phyloP scores from a whole-genome alignment of 495 filamentous ascomycete species.

The Chaetomium cochliodes region DNA sequence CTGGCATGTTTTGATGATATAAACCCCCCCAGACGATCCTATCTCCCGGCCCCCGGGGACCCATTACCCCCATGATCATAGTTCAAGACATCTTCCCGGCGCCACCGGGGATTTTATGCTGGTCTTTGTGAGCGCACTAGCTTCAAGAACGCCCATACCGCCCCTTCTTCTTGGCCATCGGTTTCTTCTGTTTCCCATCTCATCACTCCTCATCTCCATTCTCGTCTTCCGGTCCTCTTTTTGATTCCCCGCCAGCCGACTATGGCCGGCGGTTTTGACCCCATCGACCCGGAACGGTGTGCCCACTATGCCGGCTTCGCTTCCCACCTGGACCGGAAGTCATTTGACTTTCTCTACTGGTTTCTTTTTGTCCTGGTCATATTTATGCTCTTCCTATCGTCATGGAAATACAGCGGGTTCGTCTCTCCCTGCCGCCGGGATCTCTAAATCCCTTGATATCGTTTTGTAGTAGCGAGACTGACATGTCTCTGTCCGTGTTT shows the following conservation, averaged over 20 bases:
- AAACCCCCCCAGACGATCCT: conserved; percentile 20
- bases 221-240: neutral
- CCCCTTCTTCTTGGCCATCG: conserved; percentile 3
- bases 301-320: conserved; percentile 49
- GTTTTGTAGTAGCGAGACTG: neutral
- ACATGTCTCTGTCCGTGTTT: conserved; percentile 8
- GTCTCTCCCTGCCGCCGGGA: conserved; percentile 12
- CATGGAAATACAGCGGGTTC: conserved; percentile 45
- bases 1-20: conserved; percentile 3
- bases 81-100: conserved; percentile 12
- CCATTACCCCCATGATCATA: neutral
- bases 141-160: conserved; percentile 18
- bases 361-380: conserved; percentile 44
- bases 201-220: conserved; percentile 3
- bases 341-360: conserved; percentile 52
- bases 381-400: conserved; percentile 40
- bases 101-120: conserved; percentile 12
- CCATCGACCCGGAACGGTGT: conserved; percentile 39
- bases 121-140: conserved; percentile 13
- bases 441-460: conserved; percentile 1
- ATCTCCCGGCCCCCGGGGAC: conserved; percentile 13
- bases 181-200: conserved; percentile 4
- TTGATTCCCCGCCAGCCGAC: conserved; percentile 9
- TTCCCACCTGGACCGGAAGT: conserved; percentile 36
- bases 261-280: conserved; percentile 41